These are phyloP conservation scores for Talinum fruticosum DNA, from an alignment of 148 eudicot species.

Conservation along the genomic window DNA sequence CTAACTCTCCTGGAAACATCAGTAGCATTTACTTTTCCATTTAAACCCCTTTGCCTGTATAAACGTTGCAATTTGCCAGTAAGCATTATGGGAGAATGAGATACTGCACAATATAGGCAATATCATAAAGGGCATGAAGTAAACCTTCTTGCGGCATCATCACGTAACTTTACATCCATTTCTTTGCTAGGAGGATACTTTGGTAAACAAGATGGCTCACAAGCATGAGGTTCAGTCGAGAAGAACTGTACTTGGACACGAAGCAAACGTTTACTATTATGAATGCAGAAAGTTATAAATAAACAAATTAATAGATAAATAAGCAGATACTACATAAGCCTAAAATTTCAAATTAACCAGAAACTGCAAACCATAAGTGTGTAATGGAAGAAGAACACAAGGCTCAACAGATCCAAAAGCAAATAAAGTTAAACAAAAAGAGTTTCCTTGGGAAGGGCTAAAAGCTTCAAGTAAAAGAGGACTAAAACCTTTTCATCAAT, in stretches of 20 bases:
- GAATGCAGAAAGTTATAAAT: conserved; percentile 3
- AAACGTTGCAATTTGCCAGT: not conserved
- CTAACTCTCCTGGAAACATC: conserved; percentile 55
- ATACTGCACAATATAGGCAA: not conserved
- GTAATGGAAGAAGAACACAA: not conserved
- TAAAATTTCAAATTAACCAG: not conserved
- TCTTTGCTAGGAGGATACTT: conserved; percentile 98
- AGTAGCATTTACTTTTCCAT: conserved; percentile 42
- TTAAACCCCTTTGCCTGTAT: conserved; percentile 59
- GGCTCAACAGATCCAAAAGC: not conserved
- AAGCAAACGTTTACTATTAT: not conserved
- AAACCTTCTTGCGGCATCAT: conserved; percentile 89
- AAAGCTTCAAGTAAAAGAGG: not conserved
- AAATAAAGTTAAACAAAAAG: too few species aligned
- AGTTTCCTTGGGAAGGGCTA: not conserved
- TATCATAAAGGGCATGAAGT: conserved; percentile 5
- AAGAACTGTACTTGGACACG: conserved; percentile 59
- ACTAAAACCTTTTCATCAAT: not conserved
- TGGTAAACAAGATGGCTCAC: conserved; percentile 83
- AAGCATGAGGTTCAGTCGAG: conserved; percentile 74
- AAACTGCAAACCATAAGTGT: not conserved
- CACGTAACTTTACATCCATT: conserved; percentile 77
- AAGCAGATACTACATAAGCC: not conserved
- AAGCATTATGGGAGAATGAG: not conserved
- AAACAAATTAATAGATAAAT: not conserved